phyloP scores from a whole-genome alignment of 345 rosid species.

The Brassica carinata region DNA sequence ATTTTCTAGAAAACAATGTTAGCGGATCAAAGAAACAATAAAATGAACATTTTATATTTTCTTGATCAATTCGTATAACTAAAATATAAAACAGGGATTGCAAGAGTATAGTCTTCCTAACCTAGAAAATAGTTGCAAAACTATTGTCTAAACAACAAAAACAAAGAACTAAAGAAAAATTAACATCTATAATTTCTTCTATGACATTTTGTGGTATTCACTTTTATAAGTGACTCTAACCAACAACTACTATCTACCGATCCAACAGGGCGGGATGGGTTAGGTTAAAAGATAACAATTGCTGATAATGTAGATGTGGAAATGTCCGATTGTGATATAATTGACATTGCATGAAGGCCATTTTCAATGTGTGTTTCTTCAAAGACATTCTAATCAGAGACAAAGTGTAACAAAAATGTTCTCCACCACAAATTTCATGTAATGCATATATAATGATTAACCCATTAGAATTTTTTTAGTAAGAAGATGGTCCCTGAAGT shows the following conservation, averaged over 20 bases:
- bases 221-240: not conserved
- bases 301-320: not conserved
- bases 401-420: conserved; percentile 22
- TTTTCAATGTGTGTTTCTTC: conserved; percentile 30
- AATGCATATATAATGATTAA: conserved; percentile 27
- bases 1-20: no score
- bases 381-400: conserved; percentile 37
- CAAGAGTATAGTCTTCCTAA: not conserved
- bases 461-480: conserved; percentile 34
- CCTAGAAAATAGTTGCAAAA: not conserved
- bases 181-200: not conserved
- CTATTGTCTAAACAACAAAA: not conserved
- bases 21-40: not conserved
- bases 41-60: no score
- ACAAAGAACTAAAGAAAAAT: not conserved
- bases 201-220: not conserved
- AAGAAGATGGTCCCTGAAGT: conserved; percentile 28
- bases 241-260: not conserved
- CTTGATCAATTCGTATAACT: not conserved
- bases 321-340: not conserved
- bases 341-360: conserved; percentile 7
- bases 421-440: conserved; percentile 4
- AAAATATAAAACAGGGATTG: not conserved
- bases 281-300: conserved; percentile 4
- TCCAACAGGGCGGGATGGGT: conserved; percentile 11